A percentile compares a stretch with the other conserved stretches of the same genome.
Evolutionary conservation across 2,329 filamentous ascomycete species (phyloP).

Genomic region (Aspergillus aculeatinus): DNA sequence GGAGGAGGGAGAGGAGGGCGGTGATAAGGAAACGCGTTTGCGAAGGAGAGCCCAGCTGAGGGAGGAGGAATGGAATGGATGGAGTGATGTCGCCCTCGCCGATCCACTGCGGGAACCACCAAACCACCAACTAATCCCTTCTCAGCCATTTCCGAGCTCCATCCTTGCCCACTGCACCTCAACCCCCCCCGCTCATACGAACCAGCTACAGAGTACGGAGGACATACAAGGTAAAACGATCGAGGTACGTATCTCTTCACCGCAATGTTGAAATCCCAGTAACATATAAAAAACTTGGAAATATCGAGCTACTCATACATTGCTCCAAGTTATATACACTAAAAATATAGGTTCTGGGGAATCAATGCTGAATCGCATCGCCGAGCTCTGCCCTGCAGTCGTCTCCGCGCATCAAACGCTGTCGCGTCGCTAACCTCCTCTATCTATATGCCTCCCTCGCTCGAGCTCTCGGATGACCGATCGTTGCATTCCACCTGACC

Average conservation of each 20-base stretch:
- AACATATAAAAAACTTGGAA: no score
- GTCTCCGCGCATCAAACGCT: neutral
- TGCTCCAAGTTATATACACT: neutral
- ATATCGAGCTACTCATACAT: no score
- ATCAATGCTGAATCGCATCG: no score
- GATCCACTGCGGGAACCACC: conserved; percentile 1
- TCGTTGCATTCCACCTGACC: conserved; percentile 17
- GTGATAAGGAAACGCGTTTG: neutral
- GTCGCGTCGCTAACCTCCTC: neutral
- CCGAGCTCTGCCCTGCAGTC: neutral
- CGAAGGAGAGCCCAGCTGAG: neutral
- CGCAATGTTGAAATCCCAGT: neutral
- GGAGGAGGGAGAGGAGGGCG: neutral
- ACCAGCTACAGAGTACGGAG: neutral
- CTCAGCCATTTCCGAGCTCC: no score
- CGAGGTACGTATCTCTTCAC: neutral
- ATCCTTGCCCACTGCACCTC: no score
- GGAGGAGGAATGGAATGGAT: neutral
- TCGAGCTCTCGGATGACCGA: conserved; percentile 17
- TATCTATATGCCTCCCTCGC: conserved; percentile 20
- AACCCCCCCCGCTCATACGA: neutral
- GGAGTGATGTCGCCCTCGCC: neutral
- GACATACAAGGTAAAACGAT: neutral
- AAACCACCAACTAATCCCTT: neutral
- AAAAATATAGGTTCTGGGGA: neutral